Conservation (phyloP, 2,329 filamentous ascomycete genomes). For the Lomentospora prolificans region DNA sequence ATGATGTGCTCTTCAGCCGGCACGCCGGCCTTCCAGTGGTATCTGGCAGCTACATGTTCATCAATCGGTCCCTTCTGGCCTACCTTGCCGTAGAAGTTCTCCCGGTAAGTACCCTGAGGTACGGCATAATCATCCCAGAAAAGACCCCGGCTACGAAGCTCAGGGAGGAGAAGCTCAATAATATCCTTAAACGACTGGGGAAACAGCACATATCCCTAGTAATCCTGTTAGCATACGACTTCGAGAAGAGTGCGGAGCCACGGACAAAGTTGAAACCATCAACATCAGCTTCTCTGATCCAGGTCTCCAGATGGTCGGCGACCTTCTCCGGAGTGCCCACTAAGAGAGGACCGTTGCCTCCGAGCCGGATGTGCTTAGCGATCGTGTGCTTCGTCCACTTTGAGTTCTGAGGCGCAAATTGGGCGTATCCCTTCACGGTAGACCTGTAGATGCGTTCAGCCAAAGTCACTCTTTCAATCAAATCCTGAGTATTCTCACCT, state of each 20-base stretch:
- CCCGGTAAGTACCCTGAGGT: slow-evolving; percentile 47
- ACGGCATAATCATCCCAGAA: slow-evolving; percentile 47
- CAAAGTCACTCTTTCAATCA: not conserved
- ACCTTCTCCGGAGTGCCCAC: slow-evolving; percentile 57
- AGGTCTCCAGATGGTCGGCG: slow-evolving; percentile 57
- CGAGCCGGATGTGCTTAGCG: slow-evolving; percentile 53
- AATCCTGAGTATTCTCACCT: slow-evolving; percentile 18
- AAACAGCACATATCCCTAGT: slow-evolving; percentile 29
- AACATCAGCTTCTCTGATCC: slow-evolving; percentile 59
- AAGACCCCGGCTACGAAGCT: slow-evolving; percentile 47
- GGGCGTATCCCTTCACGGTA: slow-evolving; percentile 44
- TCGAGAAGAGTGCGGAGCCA: too few relatives aligned
- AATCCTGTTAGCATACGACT: not conserved
- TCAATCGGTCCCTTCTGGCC: slow-evolving; percentile 39
- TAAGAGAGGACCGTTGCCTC: slow-evolving; percentile 54
- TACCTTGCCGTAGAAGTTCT: slow-evolving; percentile 45
- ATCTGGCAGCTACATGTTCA: slow-evolving; percentile 42
- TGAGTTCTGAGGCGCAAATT: slow-evolving; percentile 45
- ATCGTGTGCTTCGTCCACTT: slow-evolving; percentile 68
- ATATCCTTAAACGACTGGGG: slow-evolving; percentile 61
- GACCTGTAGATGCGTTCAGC: slow-evolving; percentile 23
- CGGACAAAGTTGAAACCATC: slow-evolving; percentile 65
- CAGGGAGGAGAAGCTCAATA: slow-evolving; percentile 54
- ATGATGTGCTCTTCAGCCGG: slow-evolving; percentile 19
- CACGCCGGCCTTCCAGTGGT: slow-evolving; percentile 29